Base-by-base conservation (phyloP, 75 land plant species). In the Azolla pinnata region DNA sequence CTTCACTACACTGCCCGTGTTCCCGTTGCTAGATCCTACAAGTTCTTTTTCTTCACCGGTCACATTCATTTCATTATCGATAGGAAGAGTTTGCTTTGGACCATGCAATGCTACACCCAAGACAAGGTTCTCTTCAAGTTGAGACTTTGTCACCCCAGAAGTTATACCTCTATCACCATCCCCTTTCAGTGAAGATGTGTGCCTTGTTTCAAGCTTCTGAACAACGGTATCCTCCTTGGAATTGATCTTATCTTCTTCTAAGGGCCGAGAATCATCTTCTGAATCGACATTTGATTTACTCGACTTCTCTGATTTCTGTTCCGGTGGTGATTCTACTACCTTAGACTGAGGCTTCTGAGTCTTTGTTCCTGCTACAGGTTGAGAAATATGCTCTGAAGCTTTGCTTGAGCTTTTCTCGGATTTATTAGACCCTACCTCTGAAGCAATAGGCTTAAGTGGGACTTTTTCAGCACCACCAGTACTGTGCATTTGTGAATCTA, bases 21-120 rank as follows among this genome's bases (percentile, higher is more conserved):
- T 67, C 23, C 63, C 63, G 0, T 60, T 67, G 25, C 63, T 30
- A 3, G 63, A 53, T 27, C 42, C 55, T 20, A 68, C 71, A 18
- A 61, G 48, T 5, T 44, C 64, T 27, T 55, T 52, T n/a, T 50
- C 31, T 49, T 61, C 50, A 27, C 29, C 42, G 29, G 32, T 18
- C 0, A 72, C 2, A 38, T 47, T 45, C 25, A 68, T 69, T 19
- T 67, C 89, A 27, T 84, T 84, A 24, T 86, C 91, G 23, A 86
- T 72, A 0, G 99, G 97, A 16, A 89, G 79, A 4, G 88, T 83
- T 45, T 85, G 60, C 55, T 95, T 95, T 19, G 99, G 83, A 0
- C 91, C 96, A 54, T 95, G 85, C 52, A 95, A 63, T 49, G 97
- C 97, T 45, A 95, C 97, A 35, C 99, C 96, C 19, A 90, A 78